A percentile compares a stretch with the other conserved stretches of the same genome.
phyloP scores from a whole-genome alignment of 495 filamentous ascomycete species.

The Apiosordaria backusii region DNA sequence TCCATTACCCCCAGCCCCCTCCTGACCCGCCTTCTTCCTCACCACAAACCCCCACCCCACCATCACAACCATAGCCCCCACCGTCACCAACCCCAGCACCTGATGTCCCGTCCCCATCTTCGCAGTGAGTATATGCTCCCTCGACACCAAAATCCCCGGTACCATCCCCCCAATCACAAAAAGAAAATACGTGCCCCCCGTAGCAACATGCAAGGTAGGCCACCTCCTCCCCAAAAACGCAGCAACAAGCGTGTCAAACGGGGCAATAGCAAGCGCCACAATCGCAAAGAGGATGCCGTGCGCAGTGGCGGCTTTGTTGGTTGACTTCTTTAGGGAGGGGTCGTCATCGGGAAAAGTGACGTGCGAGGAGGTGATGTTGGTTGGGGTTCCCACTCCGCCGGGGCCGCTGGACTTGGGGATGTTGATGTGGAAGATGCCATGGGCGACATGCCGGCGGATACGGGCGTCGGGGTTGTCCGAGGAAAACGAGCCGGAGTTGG shows the following conservation, averaged over 20 bases:
- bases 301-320: slow-evolving; percentile 31
- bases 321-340: background rate
- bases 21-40: background rate
- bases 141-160: slow-evolving; percentile 49
- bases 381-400: slow-evolving; percentile 18
- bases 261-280: slow-evolving; percentile 51
- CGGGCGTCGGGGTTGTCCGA: slow-evolving; percentile 40
- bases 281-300: slow-evolving; percentile 54
- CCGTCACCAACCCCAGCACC: slow-evolving; percentile 53
- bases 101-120: slow-evolving; percentile 55
- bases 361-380: background rate
- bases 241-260: slow-evolving; percentile 51
- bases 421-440: slow-evolving; percentile 55
- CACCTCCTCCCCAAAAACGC: slow-evolving; percentile 40
- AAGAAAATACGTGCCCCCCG: slow-evolving; percentile 43
- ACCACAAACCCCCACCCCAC: slow-evolving; percentile 45
- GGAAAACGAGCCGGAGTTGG: slow-evolving; percentile 23
- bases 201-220: slow-evolving; percentile 47
- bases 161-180: slow-evolving; percentile 47
- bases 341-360: background rate
- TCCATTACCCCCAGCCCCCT: background rate
- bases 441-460: slow-evolving; percentile 51
- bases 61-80: slow-evolving; percentile 35
- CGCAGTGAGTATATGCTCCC: slow-evolving; percentile 51
- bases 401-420: slow-evolving; percentile 46